Evolutionary conservation across 2,329 filamentous ascomycete genomes (phyloP).

Genomic region (Graphilbum sp.): DNA sequence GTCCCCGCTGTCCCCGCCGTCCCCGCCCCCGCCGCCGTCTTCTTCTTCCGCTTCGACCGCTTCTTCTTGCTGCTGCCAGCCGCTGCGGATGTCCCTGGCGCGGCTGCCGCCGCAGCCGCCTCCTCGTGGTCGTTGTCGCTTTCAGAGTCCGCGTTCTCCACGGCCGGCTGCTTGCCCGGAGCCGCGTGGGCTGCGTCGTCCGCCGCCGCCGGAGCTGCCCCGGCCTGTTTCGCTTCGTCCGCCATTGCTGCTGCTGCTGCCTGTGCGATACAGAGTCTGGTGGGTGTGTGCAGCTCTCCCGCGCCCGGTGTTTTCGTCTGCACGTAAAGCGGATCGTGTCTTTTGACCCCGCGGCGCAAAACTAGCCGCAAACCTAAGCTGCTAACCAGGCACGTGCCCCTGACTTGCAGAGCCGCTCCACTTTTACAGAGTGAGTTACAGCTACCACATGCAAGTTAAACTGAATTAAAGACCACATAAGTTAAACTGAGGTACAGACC

Average conservation of each 20-base stretch:
- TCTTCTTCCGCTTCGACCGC: constrained; percentile 47
- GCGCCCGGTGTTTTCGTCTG: too few species aligned
- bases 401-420: too few species aligned
- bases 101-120: constrained; percentile 1
- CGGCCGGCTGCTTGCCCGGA: constrained; percentile 25
- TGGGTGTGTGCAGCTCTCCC: too few species aligned
- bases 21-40: constrained; percentile 23
- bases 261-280: too few species aligned
- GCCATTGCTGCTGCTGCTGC: neutral
- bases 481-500: too few species aligned
- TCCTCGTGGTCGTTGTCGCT: constrained; percentile 9
- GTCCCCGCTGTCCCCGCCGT: constrained; percentile 25
- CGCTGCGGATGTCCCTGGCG: neutral
- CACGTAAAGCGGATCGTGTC: too few species aligned
- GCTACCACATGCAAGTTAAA: too few species aligned
- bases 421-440: too few species aligned
- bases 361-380: too few species aligned
- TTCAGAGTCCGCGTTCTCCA: constrained; percentile 25
- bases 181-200: constrained; percentile 10
- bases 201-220: neutral
- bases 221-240: neutral
- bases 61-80: constrained; percentile 45
- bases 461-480: too few species aligned
- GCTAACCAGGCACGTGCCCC: too few species aligned
- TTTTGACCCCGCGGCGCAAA: too few species aligned